Evolutionary conservation across 495 filamentous ascomycete genomes (phyloP), one percentile per base, ranked within the genome.

Genomic region (Friedmanniomyces simplex): DNA sequence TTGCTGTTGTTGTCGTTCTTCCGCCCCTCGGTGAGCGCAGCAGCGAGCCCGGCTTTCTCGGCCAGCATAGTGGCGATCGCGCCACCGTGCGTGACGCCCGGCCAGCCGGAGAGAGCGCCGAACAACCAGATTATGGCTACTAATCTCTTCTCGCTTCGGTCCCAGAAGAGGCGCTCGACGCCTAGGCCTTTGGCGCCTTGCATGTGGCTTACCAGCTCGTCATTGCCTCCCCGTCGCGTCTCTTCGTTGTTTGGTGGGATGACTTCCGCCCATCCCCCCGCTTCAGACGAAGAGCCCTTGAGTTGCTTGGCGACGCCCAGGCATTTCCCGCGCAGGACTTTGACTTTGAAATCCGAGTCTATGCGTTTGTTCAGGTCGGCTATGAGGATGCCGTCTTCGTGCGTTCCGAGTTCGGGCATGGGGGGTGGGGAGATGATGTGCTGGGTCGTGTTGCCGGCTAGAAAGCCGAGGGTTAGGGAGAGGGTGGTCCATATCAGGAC

Each of bases 11-110:
- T n/a, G n/a, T n/a, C 34, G 20, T 26, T 21, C 5, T 14, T 45
- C 8, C 16, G 26, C 5, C 30, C 37, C 0, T 50, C 42, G 10
- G 59, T 42, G 24, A 66, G 42, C 32, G 53, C 28, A 14, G 79
- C 79, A 41, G 74, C 75, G 22, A 79, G 66, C 7, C 76, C 80
- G 52, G 82, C 70, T 16, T 70, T 73, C 70, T 94, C 88, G 67
- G 88, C 85, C 32, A 91, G 68, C 8, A 89, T 65, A 0, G 85
- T 89, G 3, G 82, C 87, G 37, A 88, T 74, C 1, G 77, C 74
- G 18, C 88, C 88, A 18, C 88, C 88, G 70, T 94, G 88, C 51
- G 85, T 81, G 21, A 89, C 72, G 1, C 78, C 79, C n/a, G 86
- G 87, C 85, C 85, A 91, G 1, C 88, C 87, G 32, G 80, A 72